Base-by-base conservation (phyloP, 2,329 filamentous ascomycete genomes). In the Macroventuria anomochaeta region DNA sequence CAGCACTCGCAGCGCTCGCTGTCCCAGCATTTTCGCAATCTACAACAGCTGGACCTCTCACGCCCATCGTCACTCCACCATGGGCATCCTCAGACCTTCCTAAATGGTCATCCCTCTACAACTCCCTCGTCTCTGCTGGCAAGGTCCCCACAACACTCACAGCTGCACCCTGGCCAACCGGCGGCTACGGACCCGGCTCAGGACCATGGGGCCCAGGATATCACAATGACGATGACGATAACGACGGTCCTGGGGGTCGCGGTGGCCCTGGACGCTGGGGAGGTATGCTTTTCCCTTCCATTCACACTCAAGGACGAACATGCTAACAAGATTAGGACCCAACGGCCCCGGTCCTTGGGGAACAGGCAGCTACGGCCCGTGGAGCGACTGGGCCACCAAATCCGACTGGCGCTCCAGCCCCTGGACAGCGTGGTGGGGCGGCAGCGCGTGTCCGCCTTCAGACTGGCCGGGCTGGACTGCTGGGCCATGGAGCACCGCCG, bases 401-500 rank as follows among this genome's bases (percentile, higher is more conserved):
- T 59, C 55, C 5, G 69, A 60, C 17, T 70, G 69, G 67, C 65
- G 65, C 25, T 57, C 44, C 7, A 69, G 54, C 2, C 66, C 71
- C 0, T 75, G 72, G 72, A 75, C 72, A 0, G 51, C 50, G 1
- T 74, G 72, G 72, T 75, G 71, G 71, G 71, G 53, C 15, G 69
- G 66, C 28, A 56, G 43, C 12, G 66, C 59, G 3, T 74, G 72
- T 29, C 72, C 72, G 0, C 55, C 58, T 0, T 61, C 62, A 0
- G 69, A 73, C 46, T 75, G 73, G 73, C 69, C 71, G 8, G 73
- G 73, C 3, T 75, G 72, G 72, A 75, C 73, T 6, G 55, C 62
- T 0, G 72, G 71, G 0, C 63, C 67, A 0, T 75, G 73, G 73
- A 64, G 62, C 21, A 74, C 69, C 10, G 46, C 44, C 31, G 69